Percentiles rank a stretch among this genome's conserved stretches.
phyloP scores from a whole-genome alignment of 768 basidiomycete species.

The Naganishia antarctica region DNA sequence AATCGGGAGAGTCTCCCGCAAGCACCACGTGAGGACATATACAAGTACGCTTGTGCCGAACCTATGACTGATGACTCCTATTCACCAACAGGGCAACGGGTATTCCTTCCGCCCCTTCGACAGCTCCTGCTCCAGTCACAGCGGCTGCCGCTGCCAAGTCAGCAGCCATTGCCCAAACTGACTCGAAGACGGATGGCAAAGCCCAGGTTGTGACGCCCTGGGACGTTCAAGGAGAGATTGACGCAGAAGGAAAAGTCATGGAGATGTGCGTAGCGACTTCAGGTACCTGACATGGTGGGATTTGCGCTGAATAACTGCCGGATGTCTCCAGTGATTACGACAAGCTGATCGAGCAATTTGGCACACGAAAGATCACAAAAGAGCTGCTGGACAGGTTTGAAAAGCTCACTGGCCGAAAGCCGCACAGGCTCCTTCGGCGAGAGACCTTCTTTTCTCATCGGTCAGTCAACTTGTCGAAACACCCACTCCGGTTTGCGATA shows the following conservation, averaged over 20 bases:
- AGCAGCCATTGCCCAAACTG: background rate
- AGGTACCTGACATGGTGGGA: no score
- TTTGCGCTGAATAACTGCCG: no score
- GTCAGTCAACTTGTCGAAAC: slow-evolving; percentile 53
- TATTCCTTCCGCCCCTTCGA: slow-evolving; percentile 15
- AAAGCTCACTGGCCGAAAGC: slow-evolving; percentile 75
- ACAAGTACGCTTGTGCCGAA: background rate
- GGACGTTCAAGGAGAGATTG: slow-evolving; percentile 90
- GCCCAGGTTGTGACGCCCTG: slow-evolving; percentile 91
- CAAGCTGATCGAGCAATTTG: slow-evolving; percentile 89
- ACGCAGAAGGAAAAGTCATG: slow-evolving; percentile 66
- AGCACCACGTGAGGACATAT: slow-evolving; percentile 11
- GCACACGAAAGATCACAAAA: slow-evolving; percentile 72
- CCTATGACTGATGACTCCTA: background rate
- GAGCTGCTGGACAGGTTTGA: slow-evolving; percentile 83
- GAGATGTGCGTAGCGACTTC: slow-evolving; percentile 54
- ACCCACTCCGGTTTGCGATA: no score
- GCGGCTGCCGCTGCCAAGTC: slow-evolving; percentile 5
- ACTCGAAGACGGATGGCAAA: slow-evolving; percentile 24
- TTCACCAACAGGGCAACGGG: slow-evolving; percentile 15
- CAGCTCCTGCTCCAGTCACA: slow-evolving; percentile 18
- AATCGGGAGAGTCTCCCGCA: background rate
- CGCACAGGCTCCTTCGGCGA: slow-evolving; percentile 80
- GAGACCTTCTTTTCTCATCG: slow-evolving; percentile 98
- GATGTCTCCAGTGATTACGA: slow-evolving; percentile 78